Evolutionary conservation across 495 filamentous ascomycete species (phyloP), one percentile per base, ranked within the genome.

Genomic region (Annulohypoxylon stygium): DNA sequence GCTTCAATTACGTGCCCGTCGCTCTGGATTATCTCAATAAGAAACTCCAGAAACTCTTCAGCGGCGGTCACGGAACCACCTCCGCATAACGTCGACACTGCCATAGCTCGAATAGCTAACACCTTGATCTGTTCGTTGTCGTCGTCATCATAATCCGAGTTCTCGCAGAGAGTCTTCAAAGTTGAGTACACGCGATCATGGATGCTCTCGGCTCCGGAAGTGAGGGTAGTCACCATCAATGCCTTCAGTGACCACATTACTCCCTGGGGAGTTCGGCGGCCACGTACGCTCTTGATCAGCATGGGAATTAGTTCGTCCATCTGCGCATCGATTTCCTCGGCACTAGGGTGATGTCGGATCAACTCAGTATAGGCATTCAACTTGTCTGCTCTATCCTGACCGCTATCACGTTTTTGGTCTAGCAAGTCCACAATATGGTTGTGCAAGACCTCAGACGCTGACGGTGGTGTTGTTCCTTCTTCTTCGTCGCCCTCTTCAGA

Each of bases 21-120:
- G 18, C 91, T 94, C 51, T 93, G 90, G 53, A 96, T 83, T 39
- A 98, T 94, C 69, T 97, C 94, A 16, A 97, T 83, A 33, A 97
- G 81, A 69, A 92, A 95, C 1, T 91, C 89, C 87, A 98, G 93
- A 55, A 93, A 86, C 41, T 95, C 90, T 55, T 92, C 85, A 1
- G 90, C 91, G 18, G 89, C 92, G 23, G 87, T 86, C 30, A 88
- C 85, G 7, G 90, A 88, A 1, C 93, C 93, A 12, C 95, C 95
- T 37, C 92, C 93, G 65, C 92, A 96, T 73, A 93, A 89, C 2
- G 91, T 88, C 33, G 89, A 90, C 9, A 90, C 86, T 23, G 89
- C 86, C 57, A 98, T 88, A 30, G 92, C 87, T 77, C 93, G 89
- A 50, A 99, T 91, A 2, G 93, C 91, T 26, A 88, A 88, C 34